Percentiles rank a stretch among this genome's conserved stretches.
These are phyloP conservation scores for Gaertneriomyces semiglobifer DNA, from an alignment of 192 early-diverging fungal species.

Conservation along the genomic window DNA sequence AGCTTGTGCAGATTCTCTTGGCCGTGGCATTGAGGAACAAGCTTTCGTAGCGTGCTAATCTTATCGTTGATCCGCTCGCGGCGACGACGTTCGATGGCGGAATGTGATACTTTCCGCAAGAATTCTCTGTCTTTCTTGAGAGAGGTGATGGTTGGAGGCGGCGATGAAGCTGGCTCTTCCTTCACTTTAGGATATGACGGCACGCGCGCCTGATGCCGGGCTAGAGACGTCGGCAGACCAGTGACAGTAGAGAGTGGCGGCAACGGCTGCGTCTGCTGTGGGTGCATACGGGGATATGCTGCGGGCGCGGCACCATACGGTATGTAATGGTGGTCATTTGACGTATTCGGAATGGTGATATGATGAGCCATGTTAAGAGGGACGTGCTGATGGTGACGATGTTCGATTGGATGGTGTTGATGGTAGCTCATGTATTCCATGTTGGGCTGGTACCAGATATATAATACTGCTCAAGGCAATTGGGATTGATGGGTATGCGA, in stretches of 20 bases:
- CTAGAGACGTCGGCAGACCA: not conserved
- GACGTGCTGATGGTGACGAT: no score
- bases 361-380: no score
- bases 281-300: not conserved
- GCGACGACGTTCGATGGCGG: slow-evolving; percentile 76
- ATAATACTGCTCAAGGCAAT: no score
- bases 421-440: no score
- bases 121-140: slow-evolving; percentile 1
- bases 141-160: not conserved
- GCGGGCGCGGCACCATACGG: no score
- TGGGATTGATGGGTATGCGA: no score
- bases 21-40: slow-evolving; percentile 67
- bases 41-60: slow-evolving; percentile 67
- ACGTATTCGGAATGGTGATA: no score
- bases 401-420: no score
- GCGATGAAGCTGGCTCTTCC: slow-evolving; percentile 3
- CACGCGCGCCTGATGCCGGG: not conserved
- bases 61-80: slow-evolving; percentile 83
- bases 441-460: no score
- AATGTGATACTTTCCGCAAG: slow-evolving; percentile 77
- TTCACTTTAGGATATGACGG: slow-evolving; percentile 10
- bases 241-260: no score
- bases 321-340: no score
- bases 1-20: slow-evolving; percentile 69
- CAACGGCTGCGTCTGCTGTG: not conserved